Percentiles rank a stretch among this genome's conserved stretches.
phyloP scores from a whole-genome alignment of 371 early-diverging fungal genomes.

The Batkoa obscura region DNA sequence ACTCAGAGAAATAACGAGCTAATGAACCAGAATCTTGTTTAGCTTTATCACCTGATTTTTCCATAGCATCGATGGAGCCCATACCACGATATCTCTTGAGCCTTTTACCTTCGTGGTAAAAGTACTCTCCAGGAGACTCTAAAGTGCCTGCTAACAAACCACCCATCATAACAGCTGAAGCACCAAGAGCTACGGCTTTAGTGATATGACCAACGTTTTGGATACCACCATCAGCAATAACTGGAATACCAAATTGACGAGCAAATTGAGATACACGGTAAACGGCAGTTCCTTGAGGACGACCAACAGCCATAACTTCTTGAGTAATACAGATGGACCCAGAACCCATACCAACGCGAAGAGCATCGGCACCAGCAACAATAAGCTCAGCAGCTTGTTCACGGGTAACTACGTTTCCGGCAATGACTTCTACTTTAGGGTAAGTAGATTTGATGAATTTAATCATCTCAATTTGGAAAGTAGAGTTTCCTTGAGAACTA shows the following conservation, averaged over 20 bases:
- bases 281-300: slow-evolving; percentile 96
- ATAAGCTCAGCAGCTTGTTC: slow-evolving; percentile 86
- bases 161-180: slow-evolving; percentile 96
- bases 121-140: slow-evolving; percentile 94
- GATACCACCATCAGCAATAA: slow-evolving; percentile 94
- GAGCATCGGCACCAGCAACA: slow-evolving; percentile 86
- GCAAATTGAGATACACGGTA: slow-evolving; percentile 85
- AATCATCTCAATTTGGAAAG: slow-evolving; percentile 87
- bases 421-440: slow-evolving; percentile 63
- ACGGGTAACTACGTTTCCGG: slow-evolving; percentile 91
- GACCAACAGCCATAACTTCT: slow-evolving; percentile 96
- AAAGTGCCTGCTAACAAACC: slow-evolving; percentile 84
- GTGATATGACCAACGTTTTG: slow-evolving; percentile 90
- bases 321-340: slow-evolving; percentile 97
- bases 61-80: slow-evolving; percentile 95
- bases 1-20: slow-evolving; percentile 90
- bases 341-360: slow-evolving; percentile 92
- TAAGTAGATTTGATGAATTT: slow-evolving; percentile 69
- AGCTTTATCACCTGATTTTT: slow-evolving; percentile 20
- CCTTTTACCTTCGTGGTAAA: slow-evolving; percentile 90
- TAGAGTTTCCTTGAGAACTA: slow-evolving; percentile 85
- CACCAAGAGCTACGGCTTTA: slow-evolving; percentile 88
- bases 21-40: slow-evolving; percentile 55
- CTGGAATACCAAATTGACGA: slow-evolving; percentile 81
- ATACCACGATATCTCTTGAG: slow-evolving; percentile 95